Evolutionary conservation across 2,329 filamentous ascomycete species (phyloP), one percentile per base, ranked within the genome.

Genomic region (Tricladium varicosporioides): DNA sequence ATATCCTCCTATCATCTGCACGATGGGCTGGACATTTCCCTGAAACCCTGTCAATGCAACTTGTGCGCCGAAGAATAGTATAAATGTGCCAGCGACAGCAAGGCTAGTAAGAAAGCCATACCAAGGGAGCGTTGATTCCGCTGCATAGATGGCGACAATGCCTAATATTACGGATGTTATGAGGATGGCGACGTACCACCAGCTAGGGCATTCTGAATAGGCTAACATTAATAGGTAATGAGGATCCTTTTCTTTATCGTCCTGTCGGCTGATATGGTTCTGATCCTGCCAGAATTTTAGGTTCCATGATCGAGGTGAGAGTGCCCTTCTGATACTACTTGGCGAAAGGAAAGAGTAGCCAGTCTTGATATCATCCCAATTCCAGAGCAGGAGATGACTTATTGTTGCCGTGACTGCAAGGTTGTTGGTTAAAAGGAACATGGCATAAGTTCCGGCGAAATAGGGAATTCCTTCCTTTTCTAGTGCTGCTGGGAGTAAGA

Each of bases 161-260:
- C 54, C 53, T 1, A 83, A 68, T 1, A 68, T 78, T n/a, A 80
- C 71, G 69, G 80, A 80, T 55, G 74, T 15, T 5, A 74, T 59
- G 19, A 79, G 75, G n/a, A 82, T 70, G 9, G 58, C 59, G 0
- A 63, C 65, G 60, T 83, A 85, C 82, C 82, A 85, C 80, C 80
- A 84, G 32, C 78, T 67, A 0, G 82, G 82, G 0, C 76, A 78
- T 33, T 80, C 72, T 60, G 76, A 76, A 67, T 83, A 86, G 52
- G 75, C 77, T 19, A 72, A 65, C 81, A 85, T 85, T 42, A 85
- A 73, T 58, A 76, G 76, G 44, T 74, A 71, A 62, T 83, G 80
- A 5, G 82, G 69, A 61, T 83, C 80, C 22, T 73, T 69, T 53
- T 80, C 76, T 31, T 79, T 67, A 19, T 42, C 19, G n/a, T 75